Percentiles rank a stretch among this genome's conserved stretches.
phyloP scores from a whole-genome alignment of 768 basidiomycete species.

The Trametes cingulata region DNA sequence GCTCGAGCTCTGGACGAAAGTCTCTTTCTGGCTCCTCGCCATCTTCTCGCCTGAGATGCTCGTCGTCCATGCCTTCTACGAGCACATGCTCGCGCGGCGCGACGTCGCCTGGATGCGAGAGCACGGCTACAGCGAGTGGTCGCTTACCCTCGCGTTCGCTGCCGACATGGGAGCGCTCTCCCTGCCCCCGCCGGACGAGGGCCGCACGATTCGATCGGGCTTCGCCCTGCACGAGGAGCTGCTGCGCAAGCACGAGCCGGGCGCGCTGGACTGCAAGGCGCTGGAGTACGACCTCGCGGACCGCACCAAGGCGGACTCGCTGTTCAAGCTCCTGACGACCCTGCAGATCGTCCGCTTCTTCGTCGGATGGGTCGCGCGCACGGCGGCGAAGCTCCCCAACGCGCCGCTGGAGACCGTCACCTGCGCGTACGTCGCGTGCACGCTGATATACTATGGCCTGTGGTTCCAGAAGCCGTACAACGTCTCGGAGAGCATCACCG shows the following conservation, averaged over 20 bases:
- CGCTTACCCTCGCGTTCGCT: constrained; percentile 13
- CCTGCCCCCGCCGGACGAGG: background rate
- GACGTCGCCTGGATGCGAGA: constrained; percentile 22
- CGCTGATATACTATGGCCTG: constrained; percentile 19
- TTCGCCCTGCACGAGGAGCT: constrained; percentile 19
- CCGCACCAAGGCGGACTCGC: constrained; percentile 17
- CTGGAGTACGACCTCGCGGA: constrained; percentile 20
- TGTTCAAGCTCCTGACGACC: constrained; percentile 21
- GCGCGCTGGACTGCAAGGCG: constrained; percentile 15
- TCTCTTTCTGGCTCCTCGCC: constrained; percentile 21
- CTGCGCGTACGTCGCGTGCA: constrained; percentile 21
- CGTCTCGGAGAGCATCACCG: constrained; percentile 16
- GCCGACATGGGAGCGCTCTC: constrained; percentile 20
- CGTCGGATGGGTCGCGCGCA: constrained; percentile 6
- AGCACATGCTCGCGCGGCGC: constrained; percentile 19
- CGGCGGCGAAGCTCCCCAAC: constrained; percentile 2
- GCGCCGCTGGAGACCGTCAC: constrained; percentile 20
- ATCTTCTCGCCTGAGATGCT: constrained; percentile 23
- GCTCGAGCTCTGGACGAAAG: constrained; percentile 22
- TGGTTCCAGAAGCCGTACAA: constrained; percentile 22
- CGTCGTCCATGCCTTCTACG: constrained; percentile 22
- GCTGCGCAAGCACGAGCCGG: constrained; percentile 2
- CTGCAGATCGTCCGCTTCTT: constrained; percentile 18
- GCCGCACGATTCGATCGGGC: constrained; percentile 1
- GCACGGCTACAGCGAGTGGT: constrained; percentile 17